Conservation (phyloP, 176 grass and related monocot genomes). For the Lolium perenne region DNA sequence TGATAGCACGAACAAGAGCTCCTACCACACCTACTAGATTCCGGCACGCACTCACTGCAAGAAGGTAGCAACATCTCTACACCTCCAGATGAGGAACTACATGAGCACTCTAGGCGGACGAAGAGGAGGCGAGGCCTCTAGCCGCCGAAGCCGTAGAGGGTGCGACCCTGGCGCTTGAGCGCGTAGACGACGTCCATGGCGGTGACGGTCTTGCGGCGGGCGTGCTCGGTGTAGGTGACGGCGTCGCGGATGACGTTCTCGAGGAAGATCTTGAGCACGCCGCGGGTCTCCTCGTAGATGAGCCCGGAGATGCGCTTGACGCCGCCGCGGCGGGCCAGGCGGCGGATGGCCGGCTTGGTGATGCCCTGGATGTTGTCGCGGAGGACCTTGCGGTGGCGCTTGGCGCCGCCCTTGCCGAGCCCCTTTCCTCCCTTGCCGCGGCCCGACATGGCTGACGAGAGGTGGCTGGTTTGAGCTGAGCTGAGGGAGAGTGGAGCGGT, state of each 20-base stretch:
- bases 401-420: no score
- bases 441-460: conserved; percentile 24
- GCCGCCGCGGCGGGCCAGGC: conserved; percentile 57
- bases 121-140: not conserved
- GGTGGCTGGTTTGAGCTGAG: not conserved
- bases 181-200: conserved; percentile 82
- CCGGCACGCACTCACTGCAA: no score
- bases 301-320: conserved; percentile 73
- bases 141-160: conserved; percentile 73
- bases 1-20: no score
- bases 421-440: no score
- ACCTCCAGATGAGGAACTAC: no score
- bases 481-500: not conserved
- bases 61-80: no score
- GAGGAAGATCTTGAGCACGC: conserved; percentile 84
- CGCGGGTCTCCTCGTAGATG: conserved; percentile 77
- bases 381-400: conserved; percentile 72
- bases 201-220: conserved; percentile 80
- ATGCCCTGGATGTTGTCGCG: conserved; percentile 80
- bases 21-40: no score
- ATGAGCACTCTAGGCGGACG: no score
- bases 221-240: conserved; percentile 78
- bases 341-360: conserved; percentile 68
- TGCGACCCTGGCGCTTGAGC: conserved; percentile 75
- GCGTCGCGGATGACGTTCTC: conserved; percentile 85